Evolutionary conservation across 2,329 filamentous ascomycete species (phyloP), one percentile per base, ranked within the genome.

Genomic region (Albifimbria verrucaria): DNA sequence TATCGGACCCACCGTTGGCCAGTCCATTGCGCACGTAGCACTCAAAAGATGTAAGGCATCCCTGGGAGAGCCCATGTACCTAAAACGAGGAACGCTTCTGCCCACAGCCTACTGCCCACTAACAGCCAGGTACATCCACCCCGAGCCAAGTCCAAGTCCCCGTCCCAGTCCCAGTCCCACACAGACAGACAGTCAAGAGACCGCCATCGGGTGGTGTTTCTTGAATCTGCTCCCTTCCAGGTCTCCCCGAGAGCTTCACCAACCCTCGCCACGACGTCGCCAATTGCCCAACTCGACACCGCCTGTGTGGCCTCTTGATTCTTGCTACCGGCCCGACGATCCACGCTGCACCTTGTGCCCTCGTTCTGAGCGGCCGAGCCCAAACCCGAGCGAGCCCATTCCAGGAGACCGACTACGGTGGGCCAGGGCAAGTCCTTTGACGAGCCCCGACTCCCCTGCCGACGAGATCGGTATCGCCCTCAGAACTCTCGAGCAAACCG

Each of bases 141-240:
- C 32, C 32, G 32, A 39, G 18, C 32, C 32, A 39, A n/a, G n/a
- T n/a, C n/a, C n/a, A n/a, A n/a, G n/a, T n/a, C n/a, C 32, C 12
- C 32, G 15, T 12, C 32, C 32, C 32, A 39, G 32, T 39, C 32
- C 11, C 5, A 39, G 32, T 39, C 32, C 32, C 32, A 39, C 32
- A 22, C 48, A 25, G 21, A n/a, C 48, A 39, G 32, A 39, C 18
- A 6, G 12, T 39, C 32, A n/a, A 39, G 32, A 39, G 32, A 47
- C 32, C 41, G 49, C 42, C 49, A 26, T 49, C 49, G 18, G 41
- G 23, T 44, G 43, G 25, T 54, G 52, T 45, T 41, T 54, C 49
- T 48, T 42, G 45, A 48, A 46, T 47, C 45, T 51, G 45, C 47
- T 25, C 28, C 45, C 17, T 25, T 20, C 23, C 24, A 43, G 43